phyloP scores from a whole-genome alignment of 1,139 yeast genomes.

The Kodamaea plutei region DNA sequence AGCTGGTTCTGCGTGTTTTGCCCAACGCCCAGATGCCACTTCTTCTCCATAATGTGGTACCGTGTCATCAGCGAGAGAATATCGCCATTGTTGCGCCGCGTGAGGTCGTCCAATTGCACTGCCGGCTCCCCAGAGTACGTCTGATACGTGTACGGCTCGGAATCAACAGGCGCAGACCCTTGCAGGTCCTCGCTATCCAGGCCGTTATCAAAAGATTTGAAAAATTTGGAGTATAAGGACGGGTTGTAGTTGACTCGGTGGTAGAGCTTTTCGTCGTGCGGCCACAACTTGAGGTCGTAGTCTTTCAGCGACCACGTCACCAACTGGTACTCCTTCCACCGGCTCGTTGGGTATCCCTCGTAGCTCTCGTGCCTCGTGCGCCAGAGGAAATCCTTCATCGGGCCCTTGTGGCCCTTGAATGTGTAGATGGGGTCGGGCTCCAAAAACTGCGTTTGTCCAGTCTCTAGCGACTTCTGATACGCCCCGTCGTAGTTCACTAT shows the following conservation, averaged over 20 bases:
- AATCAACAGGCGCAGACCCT: conserved; percentile 2
- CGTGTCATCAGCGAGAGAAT: conserved; percentile 33
- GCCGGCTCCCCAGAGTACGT: conserved; percentile 42
- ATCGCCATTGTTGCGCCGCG: conserved; percentile 33
- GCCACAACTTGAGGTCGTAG: conserved; percentile 81
- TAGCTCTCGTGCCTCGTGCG: conserved; percentile 49
- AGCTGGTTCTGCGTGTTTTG: conserved; percentile 30
- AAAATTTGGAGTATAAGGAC: conserved; percentile 16
- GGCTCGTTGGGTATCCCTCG: conserved; percentile 39
- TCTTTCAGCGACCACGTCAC: conserved; percentile 91
- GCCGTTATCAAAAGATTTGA: conserved; percentile 3
- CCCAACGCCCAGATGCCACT: conserved; percentile 17
- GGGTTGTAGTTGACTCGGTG: conserved; percentile 55
- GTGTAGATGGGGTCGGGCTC: conserved; percentile 44
- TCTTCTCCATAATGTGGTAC: conserved; percentile 31
- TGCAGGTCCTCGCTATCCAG: conserved; percentile 6
- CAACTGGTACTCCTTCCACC: conserved; percentile 79
- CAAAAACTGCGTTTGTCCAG: conserved; percentile 27
- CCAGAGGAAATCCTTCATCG: conserved; percentile 88
- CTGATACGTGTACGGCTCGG: conserved; percentile 21
- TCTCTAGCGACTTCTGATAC: conserved; percentile 32
- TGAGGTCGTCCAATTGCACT: conserved; percentile 30
- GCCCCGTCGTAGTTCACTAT: conserved; percentile 54
- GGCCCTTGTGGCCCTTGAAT: conserved; percentile 80
- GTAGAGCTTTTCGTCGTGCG: conserved; percentile 57